Percentiles rank a stretch among this genome's conserved stretches.
phyloP scores from a whole-genome alignment of 305 asterid genomes.

The Coffea humblotiana region DNA sequence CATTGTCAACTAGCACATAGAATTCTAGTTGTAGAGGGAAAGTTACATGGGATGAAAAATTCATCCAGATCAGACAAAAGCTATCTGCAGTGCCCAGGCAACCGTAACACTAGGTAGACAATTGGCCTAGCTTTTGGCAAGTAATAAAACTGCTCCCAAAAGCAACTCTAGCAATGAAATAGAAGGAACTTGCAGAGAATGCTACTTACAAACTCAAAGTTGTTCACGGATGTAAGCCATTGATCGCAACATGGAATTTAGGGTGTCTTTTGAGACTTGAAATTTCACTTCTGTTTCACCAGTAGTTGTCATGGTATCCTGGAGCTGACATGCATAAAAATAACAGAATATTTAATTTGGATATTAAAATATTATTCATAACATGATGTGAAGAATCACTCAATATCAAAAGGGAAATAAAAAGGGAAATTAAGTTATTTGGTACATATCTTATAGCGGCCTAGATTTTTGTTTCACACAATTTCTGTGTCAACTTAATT shows the following conservation, averaged over 20 bases:
- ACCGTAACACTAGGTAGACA: not conserved
- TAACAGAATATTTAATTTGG: constrained; percentile 1
- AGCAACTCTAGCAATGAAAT: not conserved
- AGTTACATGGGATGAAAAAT: not conserved
- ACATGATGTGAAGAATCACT: not conserved
- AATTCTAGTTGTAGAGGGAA: not conserved
- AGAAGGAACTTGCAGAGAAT: constrained; percentile 15
- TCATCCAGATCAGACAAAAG: not conserved
- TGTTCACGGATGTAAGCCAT: constrained; percentile 79
- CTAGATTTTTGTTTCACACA: not conserved
- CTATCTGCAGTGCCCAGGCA: not conserved
- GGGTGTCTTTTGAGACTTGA: constrained; percentile 77
- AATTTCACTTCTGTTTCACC: constrained; percentile 81
- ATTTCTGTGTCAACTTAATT: not conserved
- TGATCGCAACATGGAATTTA: constrained; percentile 77
- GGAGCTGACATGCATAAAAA: constrained; percentile 52
- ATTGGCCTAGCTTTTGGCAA: not conserved
- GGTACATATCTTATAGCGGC: not conserved
- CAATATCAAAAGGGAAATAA: not conserved
- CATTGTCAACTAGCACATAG: not conserved
- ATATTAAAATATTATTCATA: not conserved
- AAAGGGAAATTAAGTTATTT: not conserved
- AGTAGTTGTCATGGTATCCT: constrained; percentile 52
- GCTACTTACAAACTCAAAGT: constrained; percentile 53
- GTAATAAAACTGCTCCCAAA: not conserved